These are phyloP conservation scores for Aspergillus udagawae DNA, from an alignment of 2,329 filamentous ascomycete genomes.

Conservation along the genomic window DNA sequence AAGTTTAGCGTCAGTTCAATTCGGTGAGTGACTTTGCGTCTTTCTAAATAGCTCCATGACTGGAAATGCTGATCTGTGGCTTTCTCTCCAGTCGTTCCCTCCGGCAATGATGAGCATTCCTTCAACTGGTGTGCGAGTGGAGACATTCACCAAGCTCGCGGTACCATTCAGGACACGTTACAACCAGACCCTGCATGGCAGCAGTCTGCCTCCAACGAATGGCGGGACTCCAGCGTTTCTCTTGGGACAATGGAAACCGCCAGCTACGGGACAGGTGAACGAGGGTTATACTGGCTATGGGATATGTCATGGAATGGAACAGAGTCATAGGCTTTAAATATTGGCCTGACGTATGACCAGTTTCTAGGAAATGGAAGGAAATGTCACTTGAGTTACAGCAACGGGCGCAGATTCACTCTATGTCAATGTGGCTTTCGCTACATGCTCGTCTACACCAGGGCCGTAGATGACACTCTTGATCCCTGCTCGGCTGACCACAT, in stretches of 20 bases:
- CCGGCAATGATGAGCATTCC: constrained; percentile 7
- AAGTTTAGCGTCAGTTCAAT: constrained; percentile 21
- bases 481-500: constrained; percentile 70
- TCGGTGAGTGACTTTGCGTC: constrained; percentile 9
- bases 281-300: constrained; percentile 30
- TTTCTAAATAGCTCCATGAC: not conserved
- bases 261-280: constrained; percentile 12
- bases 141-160: not conserved
- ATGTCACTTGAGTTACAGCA: not conserved
- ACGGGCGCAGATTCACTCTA: not conserved
- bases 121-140: not conserved
- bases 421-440: constrained; percentile 9
- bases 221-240: constrained; percentile 5
- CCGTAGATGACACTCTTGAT: constrained; percentile 41
- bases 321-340: not conserved
- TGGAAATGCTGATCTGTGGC: not conserved
- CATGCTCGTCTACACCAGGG: constrained; percentile 14
- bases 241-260: not conserved
- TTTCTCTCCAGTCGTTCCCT: constrained; percentile 5
- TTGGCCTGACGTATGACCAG: not conserved
- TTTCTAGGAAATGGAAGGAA: not conserved
- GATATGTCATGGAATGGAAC: constrained; percentile 23
- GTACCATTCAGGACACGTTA: not conserved
- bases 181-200: constrained; percentile 3
- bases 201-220: constrained; percentile 5